Percentiles rank a stretch among this genome's conserved stretches.
Conservation (phyloP, 2,329 filamentous ascomycete species). For the Sclerotinia borealis region DNA sequence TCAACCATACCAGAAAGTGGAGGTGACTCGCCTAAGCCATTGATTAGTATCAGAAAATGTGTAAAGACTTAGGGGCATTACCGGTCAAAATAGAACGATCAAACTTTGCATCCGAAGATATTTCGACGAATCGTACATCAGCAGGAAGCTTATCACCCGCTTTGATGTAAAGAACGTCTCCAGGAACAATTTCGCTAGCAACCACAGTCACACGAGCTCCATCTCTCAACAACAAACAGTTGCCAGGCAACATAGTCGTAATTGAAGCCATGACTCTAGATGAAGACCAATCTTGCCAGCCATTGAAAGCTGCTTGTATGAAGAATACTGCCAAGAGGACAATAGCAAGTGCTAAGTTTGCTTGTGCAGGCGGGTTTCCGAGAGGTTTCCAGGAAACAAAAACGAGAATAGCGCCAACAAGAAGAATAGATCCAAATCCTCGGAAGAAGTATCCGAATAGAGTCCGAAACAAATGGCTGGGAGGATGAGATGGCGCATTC, state of each 20-base stretch:
- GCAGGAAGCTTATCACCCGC: conserved; percentile 68
- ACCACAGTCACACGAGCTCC: conserved; percentile 43
- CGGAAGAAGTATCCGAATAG: conserved; percentile 64
- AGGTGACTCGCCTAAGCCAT: conserved; percentile 46
- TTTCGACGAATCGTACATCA: conserved; percentile 62
- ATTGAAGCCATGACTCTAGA: conserved; percentile 71
- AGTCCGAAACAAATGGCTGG: conserved; percentile 23
- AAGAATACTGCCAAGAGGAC: conserved; percentile 64
- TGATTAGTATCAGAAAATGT: background rate
- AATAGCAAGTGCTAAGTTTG: conserved; percentile 67
- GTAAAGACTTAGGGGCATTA: background rate
- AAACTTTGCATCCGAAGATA: conserved; percentile 64
- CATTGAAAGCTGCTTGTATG: conserved; percentile 61
- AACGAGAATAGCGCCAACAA: conserved; percentile 62
- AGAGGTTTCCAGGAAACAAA: conserved; percentile 71
- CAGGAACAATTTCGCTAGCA: conserved; percentile 59
- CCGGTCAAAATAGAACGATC: conserved; percentile 66
- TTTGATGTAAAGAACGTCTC: conserved; percentile 62
- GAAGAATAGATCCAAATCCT: conserved; percentile 66
- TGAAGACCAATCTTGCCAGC: conserved; percentile 68
- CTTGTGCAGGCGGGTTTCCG: conserved; percentile 59
- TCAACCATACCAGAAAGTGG: conserved; percentile 57
- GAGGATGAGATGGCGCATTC: conserved; percentile 59
- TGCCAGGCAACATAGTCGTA: conserved; percentile 69
- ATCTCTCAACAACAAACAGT: conserved; percentile 59